These are phyloP conservation scores for Kwoniella sp. DNA, from an alignment of 768 basidiomycete genomes.

Conservation along the genomic window DNA sequence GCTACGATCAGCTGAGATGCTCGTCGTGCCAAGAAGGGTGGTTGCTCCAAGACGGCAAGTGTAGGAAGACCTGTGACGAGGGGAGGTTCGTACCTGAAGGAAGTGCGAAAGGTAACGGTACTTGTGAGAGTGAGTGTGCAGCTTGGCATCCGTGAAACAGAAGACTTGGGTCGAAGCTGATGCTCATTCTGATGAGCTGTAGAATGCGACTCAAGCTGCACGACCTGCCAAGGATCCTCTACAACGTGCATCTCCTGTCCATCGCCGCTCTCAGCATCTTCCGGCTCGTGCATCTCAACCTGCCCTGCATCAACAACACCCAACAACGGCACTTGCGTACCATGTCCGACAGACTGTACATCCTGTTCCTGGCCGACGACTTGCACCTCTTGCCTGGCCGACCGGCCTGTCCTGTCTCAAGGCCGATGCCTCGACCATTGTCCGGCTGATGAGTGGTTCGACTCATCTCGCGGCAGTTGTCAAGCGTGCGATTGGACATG, in stretches of 20 bases:
- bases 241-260: slow-evolving; percentile 47
- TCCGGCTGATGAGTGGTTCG: slow-evolving; percentile 38
- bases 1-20: slow-evolving; percentile 29
- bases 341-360: slow-evolving; percentile 46
- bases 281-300: slow-evolving; percentile 34
- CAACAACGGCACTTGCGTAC: slow-evolving; percentile 38
- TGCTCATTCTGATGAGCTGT: not conserved
- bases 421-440: slow-evolving; percentile 46
- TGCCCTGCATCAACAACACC: slow-evolving; percentile 42
- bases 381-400: slow-evolving; percentile 41
- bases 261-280: slow-evolving; percentile 26
- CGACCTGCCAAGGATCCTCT: slow-evolving; percentile 37
- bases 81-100: slow-evolving; percentile 43
- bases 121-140: slow-evolving; percentile 48
- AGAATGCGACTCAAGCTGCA: slow-evolving; percentile 50
- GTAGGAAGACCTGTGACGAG: slow-evolving; percentile 39
- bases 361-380: slow-evolving; percentile 39
- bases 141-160: not conserved
- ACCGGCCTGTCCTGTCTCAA: slow-evolving; percentile 35
- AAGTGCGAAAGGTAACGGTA: slow-evolving; percentile 40
- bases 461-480: slow-evolving; percentile 33
- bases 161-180: slow-evolving; percentile 16
- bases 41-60: slow-evolving; percentile 42
- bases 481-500: slow-evolving; percentile 42
- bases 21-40: slow-evolving; percentile 51